Evolutionary conservation across 495 filamentous ascomycete species (phyloP), one percentile per base, ranked within the genome.

Genomic region (Hypoxylon rickii): DNA sequence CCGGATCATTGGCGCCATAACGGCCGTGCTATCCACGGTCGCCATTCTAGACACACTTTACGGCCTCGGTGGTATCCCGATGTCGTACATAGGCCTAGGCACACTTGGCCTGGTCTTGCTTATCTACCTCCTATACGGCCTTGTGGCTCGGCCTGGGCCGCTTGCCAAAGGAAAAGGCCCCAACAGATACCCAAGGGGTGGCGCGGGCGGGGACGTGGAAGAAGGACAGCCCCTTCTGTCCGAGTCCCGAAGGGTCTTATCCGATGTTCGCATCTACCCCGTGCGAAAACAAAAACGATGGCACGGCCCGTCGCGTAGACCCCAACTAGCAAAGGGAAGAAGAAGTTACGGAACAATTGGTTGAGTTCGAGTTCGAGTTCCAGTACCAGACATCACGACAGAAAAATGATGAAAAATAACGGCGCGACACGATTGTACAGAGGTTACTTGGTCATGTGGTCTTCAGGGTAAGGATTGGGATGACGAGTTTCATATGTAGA

Each of bases 61-160:
- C 12, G 61, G 61, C 10, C 55, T 64, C 21, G 61, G 61, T 8
- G 61, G 61, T 7, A 55, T 64, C 29, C 61, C 61, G 13, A 64
- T 64, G 61, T 64, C 61, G 21, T 64, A 64, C 15, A 55, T 64
- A 34, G 61, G 61, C 20, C 58, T 64, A 55, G 61, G 55, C 13
- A 22, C 61, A 1, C 55, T 64, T 1, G 55, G 61, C 26, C 24
- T 64, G 0, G 18, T 59, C 16, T 41, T 58, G 7, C 50, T 59
- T 22, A 21, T 59, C 26, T 64, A 64, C 39, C 55, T 64, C 13
- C 49, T 64, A 13, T 64, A 64, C 32, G 61, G 61, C 3, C 43
- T 33, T 13, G 61, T 64, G 13, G 61, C 61, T 8, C 40, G 55
- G 13, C 61, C 61, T 8, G 55, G 61, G 3, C 59, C 59, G 19